Evolutionary conservation across 225 moss, liverwort and hornwort species (phyloP).

Genomic region (Straminergon stramineum): DNA sequence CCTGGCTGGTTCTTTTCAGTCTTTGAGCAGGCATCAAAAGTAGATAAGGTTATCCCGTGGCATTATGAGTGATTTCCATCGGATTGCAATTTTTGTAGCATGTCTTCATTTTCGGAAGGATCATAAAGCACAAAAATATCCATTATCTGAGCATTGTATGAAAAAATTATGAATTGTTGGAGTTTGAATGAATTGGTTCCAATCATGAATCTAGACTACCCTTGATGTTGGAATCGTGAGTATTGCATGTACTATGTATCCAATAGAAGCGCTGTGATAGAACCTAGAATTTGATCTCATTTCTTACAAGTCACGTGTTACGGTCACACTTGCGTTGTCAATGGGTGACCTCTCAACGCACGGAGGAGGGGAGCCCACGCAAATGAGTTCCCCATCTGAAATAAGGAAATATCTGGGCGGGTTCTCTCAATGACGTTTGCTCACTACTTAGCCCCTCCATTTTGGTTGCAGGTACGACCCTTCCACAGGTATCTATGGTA

Average conservation of each 20-base stretch:
- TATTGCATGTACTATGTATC: background rate
- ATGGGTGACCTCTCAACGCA: background rate
- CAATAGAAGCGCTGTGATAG: background rate
- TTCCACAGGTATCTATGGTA: slow-evolving; percentile 27
- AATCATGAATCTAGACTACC: no score
- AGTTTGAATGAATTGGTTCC: background rate
- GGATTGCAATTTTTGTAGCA: no score
- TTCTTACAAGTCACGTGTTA: background rate
- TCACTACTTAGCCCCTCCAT: background rate
- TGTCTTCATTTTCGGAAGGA: background rate
- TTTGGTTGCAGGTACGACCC: slow-evolving; percentile 16
- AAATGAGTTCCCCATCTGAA: background rate
- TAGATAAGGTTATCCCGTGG: background rate
- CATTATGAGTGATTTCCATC: no score
- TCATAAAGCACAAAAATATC: background rate
- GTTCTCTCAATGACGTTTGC: background rate
- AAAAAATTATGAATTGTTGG: background rate
- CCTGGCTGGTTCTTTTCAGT: background rate
- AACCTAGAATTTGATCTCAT: background rate
- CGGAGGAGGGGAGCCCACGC: background rate
- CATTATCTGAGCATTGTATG: background rate
- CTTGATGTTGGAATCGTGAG: background rate
- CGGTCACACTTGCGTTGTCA: background rate
- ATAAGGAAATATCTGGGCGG: background rate
- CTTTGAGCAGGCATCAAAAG: background rate